A percentile compares a stretch with the other conserved stretches of the same genome.
These are phyloP conservation scores for Lachancea sp. DNA, from an alignment of 805 yeast species.

Conservation along the genomic window DNA sequence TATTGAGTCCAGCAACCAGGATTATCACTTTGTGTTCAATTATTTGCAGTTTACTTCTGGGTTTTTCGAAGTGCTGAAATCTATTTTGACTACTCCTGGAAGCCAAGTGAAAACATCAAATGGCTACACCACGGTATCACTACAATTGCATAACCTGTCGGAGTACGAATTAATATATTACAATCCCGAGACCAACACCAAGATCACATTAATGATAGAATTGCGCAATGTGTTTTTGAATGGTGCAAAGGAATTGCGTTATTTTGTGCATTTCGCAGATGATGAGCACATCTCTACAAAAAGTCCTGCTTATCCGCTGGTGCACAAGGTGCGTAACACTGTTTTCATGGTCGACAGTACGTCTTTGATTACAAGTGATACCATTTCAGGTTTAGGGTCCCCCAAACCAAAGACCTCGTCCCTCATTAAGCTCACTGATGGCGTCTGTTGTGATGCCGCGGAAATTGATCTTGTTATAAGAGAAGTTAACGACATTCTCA, in stretches of 20 bases:
- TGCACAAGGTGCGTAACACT: slow-evolving; percentile 28
- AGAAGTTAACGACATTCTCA: slow-evolving; percentile 25
- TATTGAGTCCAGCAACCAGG: slow-evolving; percentile 24
- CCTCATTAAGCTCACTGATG: slow-evolving; percentile 25
- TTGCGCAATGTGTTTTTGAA: slow-evolving; percentile 27
- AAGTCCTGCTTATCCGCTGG: slow-evolving; percentile 24
- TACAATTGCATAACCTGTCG: slow-evolving; percentile 27
- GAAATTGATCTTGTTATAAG: slow-evolving; percentile 25
- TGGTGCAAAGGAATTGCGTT: slow-evolving; percentile 22
- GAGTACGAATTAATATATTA: slow-evolving; percentile 29
- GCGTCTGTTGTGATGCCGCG: slow-evolving; percentile 28
- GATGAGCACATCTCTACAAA: slow-evolving; percentile 28
- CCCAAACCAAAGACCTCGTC: slow-evolving; percentile 9
- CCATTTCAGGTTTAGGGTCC: slow-evolving; percentile 3
- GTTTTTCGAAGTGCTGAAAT: slow-evolving; percentile 6
- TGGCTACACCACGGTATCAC: slow-evolving; percentile 19
- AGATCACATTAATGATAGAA: slow-evolving; percentile 26
- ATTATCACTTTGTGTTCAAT: slow-evolving; percentile 32
- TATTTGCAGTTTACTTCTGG: slow-evolving; percentile 31
- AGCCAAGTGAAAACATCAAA: neutral
- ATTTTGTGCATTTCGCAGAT: slow-evolving; percentile 27
- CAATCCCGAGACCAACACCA: slow-evolving; percentile 23
- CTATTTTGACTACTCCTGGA: slow-evolving; percentile 1
- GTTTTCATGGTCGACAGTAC: slow-evolving; percentile 24
- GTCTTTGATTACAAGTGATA: neutral